Conservation (phyloP, 2,329 filamentous ascomycete genomes). For the Pseudocercospora eumusae region DNA sequence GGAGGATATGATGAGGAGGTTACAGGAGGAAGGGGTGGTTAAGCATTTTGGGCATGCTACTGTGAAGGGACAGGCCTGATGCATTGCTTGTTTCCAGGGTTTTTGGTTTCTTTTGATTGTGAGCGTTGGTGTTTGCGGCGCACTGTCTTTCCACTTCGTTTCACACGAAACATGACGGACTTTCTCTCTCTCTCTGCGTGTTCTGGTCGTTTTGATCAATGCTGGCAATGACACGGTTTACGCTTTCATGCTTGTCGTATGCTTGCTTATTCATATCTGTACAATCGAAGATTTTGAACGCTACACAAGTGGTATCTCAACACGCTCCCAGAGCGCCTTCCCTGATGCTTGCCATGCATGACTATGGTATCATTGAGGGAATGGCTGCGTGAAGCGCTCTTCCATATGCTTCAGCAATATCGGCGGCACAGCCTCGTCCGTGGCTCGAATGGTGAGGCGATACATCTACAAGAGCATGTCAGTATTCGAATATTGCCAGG, state of each 20-base stretch:
- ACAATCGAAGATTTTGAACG: not conserved
- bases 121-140: slow-evolving; percentile 10
- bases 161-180: not conserved
- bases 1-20: slow-evolving; percentile 10
- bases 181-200: too few relatives aligned
- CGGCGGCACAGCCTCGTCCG: slow-evolving; percentile 82
- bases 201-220: not conserved
- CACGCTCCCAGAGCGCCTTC: not conserved
- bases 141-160: not conserved
- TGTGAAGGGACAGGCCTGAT: not conserved
- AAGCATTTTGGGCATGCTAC: slow-evolving; percentile 13
- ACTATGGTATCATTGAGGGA: slow-evolving; percentile 22
- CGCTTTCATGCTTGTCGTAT: slow-evolving; percentile 5
- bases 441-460: slow-evolving; percentile 88
- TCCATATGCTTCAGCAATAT: slow-evolving; percentile 85
- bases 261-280: slow-evolving; percentile 8
- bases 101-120: not conserved
- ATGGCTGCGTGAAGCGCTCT: slow-evolving; percentile 65
- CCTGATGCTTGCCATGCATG: not conserved
- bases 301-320: slow-evolving; percentile 13
- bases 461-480: slow-evolving; percentile 69
- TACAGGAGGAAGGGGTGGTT: slow-evolving; percentile 13
- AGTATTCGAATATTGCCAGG: slow-evolving; percentile 12
- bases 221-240: not conserved
- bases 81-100: not conserved